These are phyloP conservation scores for Fusarium globosum DNA, from an alignment of 2,329 filamentous ascomycete species.

Conservation along the genomic window DNA sequence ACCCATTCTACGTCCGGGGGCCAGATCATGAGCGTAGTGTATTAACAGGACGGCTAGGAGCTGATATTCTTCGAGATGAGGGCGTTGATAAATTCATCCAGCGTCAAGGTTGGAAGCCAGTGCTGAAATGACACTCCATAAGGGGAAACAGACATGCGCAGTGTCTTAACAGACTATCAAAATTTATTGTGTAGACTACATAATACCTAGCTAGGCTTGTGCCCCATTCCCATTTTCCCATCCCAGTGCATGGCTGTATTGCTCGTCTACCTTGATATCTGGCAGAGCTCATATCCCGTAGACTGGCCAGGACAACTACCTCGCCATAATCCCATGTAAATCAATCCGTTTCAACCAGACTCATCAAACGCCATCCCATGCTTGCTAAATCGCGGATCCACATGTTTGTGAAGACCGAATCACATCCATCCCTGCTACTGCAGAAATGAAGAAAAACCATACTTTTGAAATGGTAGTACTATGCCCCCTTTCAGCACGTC, in stretches of 20 bases:
- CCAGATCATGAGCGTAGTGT: constrained; percentile 72
- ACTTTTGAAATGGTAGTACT: constrained; percentile 25
- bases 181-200: constrained; percentile 33
- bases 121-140: constrained; percentile 49
- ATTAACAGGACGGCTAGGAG: constrained; percentile 69
- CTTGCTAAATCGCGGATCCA: constrained; percentile 40
- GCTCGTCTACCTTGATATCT: constrained; percentile 28
- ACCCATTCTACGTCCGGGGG: constrained; percentile 71
- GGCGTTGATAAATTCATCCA: constrained; percentile 66
- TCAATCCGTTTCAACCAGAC: constrained; percentile 22
- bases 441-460: constrained; percentile 23
- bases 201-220: constrained; percentile 21
- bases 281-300: constrained; percentile 8
- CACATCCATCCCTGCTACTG: constrained; percentile 13
- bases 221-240: constrained; percentile 7
- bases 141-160: not conserved
- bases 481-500: not conserved
- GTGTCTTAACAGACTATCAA: not conserved
- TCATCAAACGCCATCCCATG: constrained; percentile 47
- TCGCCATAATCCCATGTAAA: constrained; percentile 11
- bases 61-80: constrained; percentile 71
- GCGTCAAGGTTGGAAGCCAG: constrained; percentile 69
- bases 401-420: constrained; percentile 19
- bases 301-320: constrained; percentile 4
- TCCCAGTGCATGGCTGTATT: constrained; percentile 19